A percentile compares a stretch with the other conserved stretches of the same genome.
Conservation (phyloP, 768 basidiomycete species). For the Xerocomus spinulosus region DNA sequence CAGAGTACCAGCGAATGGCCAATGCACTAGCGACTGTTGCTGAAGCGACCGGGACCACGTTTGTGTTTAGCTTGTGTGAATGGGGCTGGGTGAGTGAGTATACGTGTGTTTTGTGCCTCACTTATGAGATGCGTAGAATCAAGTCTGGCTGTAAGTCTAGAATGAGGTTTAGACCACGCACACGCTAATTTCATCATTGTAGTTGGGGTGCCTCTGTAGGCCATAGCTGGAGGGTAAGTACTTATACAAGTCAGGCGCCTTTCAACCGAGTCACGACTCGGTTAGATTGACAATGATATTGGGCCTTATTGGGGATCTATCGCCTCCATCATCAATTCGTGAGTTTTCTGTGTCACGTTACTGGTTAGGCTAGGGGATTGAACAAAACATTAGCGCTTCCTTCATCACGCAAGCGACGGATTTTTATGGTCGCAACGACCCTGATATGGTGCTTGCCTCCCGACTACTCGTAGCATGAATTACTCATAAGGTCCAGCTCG, state of each 20-base stretch:
- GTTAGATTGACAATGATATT: constrained; percentile 19
- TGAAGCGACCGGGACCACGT: constrained; percentile 43
- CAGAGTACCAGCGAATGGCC: constrained; percentile 59
- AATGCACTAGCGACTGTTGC: constrained; percentile 48
- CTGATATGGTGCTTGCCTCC: constrained; percentile 49
- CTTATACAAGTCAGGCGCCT: not conserved
- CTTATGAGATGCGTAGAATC: constrained; percentile 35
- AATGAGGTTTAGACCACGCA: constrained; percentile 17
- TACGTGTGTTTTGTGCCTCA: not conserved
- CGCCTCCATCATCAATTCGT: constrained; percentile 53
- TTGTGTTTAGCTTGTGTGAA: constrained; percentile 60
- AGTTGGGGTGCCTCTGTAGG: constrained; percentile 35
- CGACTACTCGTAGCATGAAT: not conserved
- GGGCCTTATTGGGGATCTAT: constrained; percentile 48
- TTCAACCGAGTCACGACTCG: not conserved
- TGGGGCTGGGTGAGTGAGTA: constrained; percentile 56
- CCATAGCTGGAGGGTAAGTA: constrained; percentile 43
- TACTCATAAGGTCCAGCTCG: constrained; percentile 36
- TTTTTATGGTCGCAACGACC: constrained; percentile 61
- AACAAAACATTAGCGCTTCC: constrained; percentile 44
- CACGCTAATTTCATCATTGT: not conserved
- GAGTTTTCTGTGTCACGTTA: constrained; percentile 4
- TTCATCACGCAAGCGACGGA: constrained; percentile 59
- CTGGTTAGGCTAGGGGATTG: not conserved
- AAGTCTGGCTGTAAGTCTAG: constrained; percentile 57